Conservation (phyloP, 768 basidiomycete genomes). For the Strobilomyces dryophilus region DNA sequence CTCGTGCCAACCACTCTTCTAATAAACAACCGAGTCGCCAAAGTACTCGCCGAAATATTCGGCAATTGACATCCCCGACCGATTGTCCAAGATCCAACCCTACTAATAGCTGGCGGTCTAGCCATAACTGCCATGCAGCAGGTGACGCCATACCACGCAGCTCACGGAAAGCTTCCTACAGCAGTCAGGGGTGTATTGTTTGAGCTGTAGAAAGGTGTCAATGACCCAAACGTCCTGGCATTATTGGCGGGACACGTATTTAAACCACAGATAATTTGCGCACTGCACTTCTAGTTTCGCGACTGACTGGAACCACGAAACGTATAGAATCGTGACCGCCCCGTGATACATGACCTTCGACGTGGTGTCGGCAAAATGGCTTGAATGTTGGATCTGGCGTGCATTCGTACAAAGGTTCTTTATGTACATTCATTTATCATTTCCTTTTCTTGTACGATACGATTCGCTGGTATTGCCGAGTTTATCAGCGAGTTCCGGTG, state of each 20-base stretch:
- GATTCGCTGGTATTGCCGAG: constrained; percentile 13
- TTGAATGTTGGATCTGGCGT: not conserved
- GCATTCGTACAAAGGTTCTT: not conserved
- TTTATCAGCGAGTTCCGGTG: constrained; percentile 28
- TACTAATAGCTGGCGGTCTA: constrained; percentile 17
- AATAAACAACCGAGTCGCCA: constrained; percentile 5
- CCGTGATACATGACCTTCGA: not conserved
- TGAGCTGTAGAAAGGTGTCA: constrained; percentile 6
- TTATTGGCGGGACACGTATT: constrained; percentile 14
- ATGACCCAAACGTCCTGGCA: constrained; percentile 4
- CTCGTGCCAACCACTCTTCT: constrained; percentile 9
- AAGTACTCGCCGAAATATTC: constrained; percentile 10
- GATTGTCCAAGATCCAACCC: constrained; percentile 16
- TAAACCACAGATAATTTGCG: constrained; percentile 15
- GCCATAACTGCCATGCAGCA: constrained; percentile 10
- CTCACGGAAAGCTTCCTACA: constrained; percentile 19
- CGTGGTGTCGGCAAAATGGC: not conserved
- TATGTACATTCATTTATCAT: constrained; percentile 22
- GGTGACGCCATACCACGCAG: constrained; percentile 5
- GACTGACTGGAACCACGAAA: not conserved
- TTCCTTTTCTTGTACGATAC: constrained; percentile 39
- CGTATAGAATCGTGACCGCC: not conserved
- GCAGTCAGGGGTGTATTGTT: constrained; percentile 8
- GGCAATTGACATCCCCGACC: constrained; percentile 8
- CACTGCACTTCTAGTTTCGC: not conserved